Base-by-base conservation (phyloP, 176 grass and related monocot genomes). In the Musa troglodytarum region DNA sequence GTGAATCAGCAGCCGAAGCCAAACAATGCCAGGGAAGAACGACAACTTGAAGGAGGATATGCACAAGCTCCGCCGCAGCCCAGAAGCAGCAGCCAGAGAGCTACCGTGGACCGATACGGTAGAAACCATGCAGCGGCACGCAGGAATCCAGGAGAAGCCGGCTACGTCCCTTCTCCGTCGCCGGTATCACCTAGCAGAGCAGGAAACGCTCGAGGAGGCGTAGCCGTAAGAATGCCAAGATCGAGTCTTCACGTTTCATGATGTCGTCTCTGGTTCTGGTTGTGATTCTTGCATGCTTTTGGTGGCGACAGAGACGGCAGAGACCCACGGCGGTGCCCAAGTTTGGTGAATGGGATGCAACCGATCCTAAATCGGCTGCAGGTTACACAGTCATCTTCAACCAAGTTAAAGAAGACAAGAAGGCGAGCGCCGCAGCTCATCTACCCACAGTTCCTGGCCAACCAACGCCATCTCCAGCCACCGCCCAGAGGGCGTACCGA, bases 311-410 rank as follows among this genome's bases (percentile, higher is more conserved):
- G 21, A 14, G 22, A 3, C 72, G 72, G 11, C 52, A 74, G 29
- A 70, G 17, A 51, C 17, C 49, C 29, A 24, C 72, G 8, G 22
- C 72, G 6, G 52, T 74, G 52, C 72, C 72, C 53, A 74, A 74
- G 50, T 74, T 74, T 3, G 72, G 72, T 10, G 72, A 56, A 9
- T 74, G 72, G 72, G 9, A 74, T 28, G 72, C 52, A 3, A 50
- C 21, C 16, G 72, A 56, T 54, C 50, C 52, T 29, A 24, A 54
- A 16, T 9, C 14, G 1, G 2, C 72, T 28, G 53, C 52, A 11
- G 72, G 72, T 28, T 74, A 74, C 72, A 74, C 72, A 4, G 72
- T 74, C 72, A 55, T 74, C 11, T 74, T 74, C 72, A 28, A 74
- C 53, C 52, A 74, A 56, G 72, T 74, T 19, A 74, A 74, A 28